Base-by-base conservation (phyloP, 2,329 filamentous ascomycete genomes). In the Xylaria sp. region DNA sequence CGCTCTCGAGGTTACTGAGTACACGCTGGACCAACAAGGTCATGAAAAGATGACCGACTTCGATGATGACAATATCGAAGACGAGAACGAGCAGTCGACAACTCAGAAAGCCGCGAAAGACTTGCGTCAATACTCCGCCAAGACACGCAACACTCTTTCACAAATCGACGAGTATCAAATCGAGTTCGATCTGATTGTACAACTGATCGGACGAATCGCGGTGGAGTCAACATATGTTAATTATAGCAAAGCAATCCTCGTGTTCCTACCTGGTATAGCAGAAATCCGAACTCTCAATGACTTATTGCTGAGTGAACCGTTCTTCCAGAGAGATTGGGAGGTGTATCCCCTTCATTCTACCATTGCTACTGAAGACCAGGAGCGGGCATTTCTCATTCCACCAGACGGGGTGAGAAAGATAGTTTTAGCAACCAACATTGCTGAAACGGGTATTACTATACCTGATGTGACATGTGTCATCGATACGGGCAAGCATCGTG, bases 371-470 rank as follows among this genome's bases (percentile, higher is more conserved):
- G 95, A 98, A 74, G 96, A 99, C 68, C 96, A 99, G 77, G 95
- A 99, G 79, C 90, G 92, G 38, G 96, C 96, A 0, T 99, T 99
- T 77, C 83, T 93, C 5, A 81, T 97, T 0, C 96, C 96, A 5
- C 93, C 94, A 0, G 85, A 85, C 2, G 95, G 95, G 0, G 85
- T 89, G 63, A 88, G 94, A 69, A 99, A 99, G 81, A 96, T 99
- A 70, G 95, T 99, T 1, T 86, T 99, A 61, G 94, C 96, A 1
- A 99, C 96, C 15, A 99, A 99, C 76, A 99, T 99, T 77, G 96
- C 96, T 4, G 96, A 99, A 79, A 99, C 96, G 0, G 96, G 96
- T 82, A 97, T 99, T 76, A 99, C 96, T 0, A 99, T 99, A 71
- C 96, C 96, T 0, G 96, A 99, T 77, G 93, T 99, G 33, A 98